These are phyloP conservation scores for Adenanthera pavonina DNA, from an alignment of 306 rosid species.

Conservation along the genomic window DNA sequence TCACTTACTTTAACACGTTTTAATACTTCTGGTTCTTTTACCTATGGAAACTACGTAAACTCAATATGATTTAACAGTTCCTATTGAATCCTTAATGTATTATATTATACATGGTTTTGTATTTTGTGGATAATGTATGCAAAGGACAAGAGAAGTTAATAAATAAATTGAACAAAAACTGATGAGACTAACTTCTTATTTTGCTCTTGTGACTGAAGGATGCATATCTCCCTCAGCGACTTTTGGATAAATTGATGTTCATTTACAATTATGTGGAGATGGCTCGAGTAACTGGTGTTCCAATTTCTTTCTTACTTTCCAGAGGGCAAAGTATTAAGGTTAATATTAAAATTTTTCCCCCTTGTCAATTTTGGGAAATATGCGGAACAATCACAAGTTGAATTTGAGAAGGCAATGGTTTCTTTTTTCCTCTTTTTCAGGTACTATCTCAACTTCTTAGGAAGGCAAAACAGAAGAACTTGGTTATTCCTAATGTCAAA, in stretches of 20 bases:
- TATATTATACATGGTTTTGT: background rate
- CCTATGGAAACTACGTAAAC: conserved; percentile 8
- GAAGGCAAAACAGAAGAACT: conserved; percentile 90
- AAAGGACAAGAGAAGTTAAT: background rate
- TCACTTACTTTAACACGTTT: conserved; percentile 13
- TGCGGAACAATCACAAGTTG: conserved; percentile 22
- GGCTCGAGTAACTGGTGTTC: conserved; percentile 99
- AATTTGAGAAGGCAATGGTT: conserved; percentile 28
- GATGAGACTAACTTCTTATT: conserved; percentile 7
- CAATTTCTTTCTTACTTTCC: conserved; percentile 92
- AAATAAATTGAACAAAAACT: conserved; percentile 3
- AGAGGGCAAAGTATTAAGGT: conserved; percentile 99
- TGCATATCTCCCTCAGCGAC: conserved; percentile 98
- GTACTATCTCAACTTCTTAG: conserved; percentile 99
- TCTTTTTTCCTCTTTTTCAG: conserved; percentile 49
- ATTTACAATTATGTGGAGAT: conserved; percentile 97
- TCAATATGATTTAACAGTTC: conserved; percentile 3
- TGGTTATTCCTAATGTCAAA: conserved; percentile 84
- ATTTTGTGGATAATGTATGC: conserved; percentile 5
- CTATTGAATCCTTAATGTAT: conserved; percentile 1
- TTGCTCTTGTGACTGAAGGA: conserved; percentile 61
- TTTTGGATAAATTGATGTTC: conserved; percentile 92
- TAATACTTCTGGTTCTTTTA: conserved; percentile 16
- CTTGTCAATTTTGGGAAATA: conserved; percentile 7
- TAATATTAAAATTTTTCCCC: background rate